Base-by-base conservation (phyloP, 2,329 filamentous ascomycete genomes). In the Hypoxylon sp. region DNA sequence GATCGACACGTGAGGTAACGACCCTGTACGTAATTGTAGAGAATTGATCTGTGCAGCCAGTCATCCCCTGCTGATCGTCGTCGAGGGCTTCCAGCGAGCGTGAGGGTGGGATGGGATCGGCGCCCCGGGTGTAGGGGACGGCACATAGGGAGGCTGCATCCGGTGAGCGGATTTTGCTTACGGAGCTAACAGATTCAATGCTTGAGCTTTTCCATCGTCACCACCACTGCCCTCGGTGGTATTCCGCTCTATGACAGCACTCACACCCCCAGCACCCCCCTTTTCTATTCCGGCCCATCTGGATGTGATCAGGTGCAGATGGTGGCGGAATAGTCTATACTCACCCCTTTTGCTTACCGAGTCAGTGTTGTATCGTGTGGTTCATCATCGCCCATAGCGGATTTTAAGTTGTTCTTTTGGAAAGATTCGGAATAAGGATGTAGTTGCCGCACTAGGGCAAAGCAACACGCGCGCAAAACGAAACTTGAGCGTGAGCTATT, bases 111-210 rank as follows among this genome's bases (percentile, higher is more conserved):
- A 58, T 54, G 48, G 41, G 55, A 58, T 58, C 55, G 44, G 51
- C 51, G 47, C 45, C 29, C 51, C 55, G 51, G 55, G 51, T 55
- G 35, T 55, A 52, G 41, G 51, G 51, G 43, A 55, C 55, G 55
- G 52, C 51, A 54, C 44, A 45, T 55, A 55, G 47, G 47, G 48
- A 55, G 51, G 55, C 51, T 58, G 55, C 55, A 58, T 58, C 51
- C 55, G 55, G 47, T 52, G 47, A 52, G 51, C 36, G 51, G 30
- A 12, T 41, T 51, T 35, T 48, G 32, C 42, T 46, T 27, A 38
- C 38, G 34, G 41, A 36, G 43, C 25, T 17, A 50, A 19, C 37
- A 35, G 27, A 29, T 26, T 17, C 20, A 12, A 8, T n/a, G n/a
- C n/a, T n/a, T n/a, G n/a, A n/a, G n/a, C n/a, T n/a, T n/a, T n/a